Evolutionary conservation across 495 filamentous ascomycete species (phyloP), one percentile per base, ranked within the genome.

Genomic region (Penicillium desertorum): DNA sequence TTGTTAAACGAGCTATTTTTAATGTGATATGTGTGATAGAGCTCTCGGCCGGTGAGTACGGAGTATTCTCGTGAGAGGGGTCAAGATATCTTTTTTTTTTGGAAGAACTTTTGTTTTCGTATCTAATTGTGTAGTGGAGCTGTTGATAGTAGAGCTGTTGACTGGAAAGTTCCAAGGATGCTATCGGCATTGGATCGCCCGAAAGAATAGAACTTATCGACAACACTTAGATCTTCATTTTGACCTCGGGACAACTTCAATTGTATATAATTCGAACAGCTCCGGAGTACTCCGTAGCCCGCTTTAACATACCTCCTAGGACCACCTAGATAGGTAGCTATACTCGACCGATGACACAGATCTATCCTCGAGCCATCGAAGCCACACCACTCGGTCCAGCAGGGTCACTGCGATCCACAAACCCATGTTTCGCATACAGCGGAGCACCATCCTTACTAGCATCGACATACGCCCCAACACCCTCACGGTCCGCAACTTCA

Each of bases 401-500:
- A 1, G 61, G 60, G 32, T 62, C 45, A 37, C 62, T 67, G 17
- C 56, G 42, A 55, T 71, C 66, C 34, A 69, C 67, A 57, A 76
- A 73, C 8, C 71, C 71, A 46, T 65, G 56, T 47, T 60, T 67
- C 48, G 61, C 52, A 57, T 73, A 73, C 19, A 74, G 39, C 7
- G 62, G 58, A 4, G 51, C 57, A 11, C 70, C 71, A 11, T 54
- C 65, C 53, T 66, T 62, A 41, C 67, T 69, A 9, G 68, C 67
- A 59, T 76, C 69, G 12, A 73, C 56, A 53, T 73, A 75, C 4
- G 63, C 64, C 12, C 58, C 49, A 2, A 65, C 60, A 1, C 68
- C 65, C 20, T 71, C 61, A 30, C 61, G 36, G 59, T 78, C 74
- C 1, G 78, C 76, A 36, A 68, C 56, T 17, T 74, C 63, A 42